Evolutionary conservation across 2,329 filamentous ascomycete species (phyloP).

Genomic region (Colletotrichum higginsianum): DNA sequence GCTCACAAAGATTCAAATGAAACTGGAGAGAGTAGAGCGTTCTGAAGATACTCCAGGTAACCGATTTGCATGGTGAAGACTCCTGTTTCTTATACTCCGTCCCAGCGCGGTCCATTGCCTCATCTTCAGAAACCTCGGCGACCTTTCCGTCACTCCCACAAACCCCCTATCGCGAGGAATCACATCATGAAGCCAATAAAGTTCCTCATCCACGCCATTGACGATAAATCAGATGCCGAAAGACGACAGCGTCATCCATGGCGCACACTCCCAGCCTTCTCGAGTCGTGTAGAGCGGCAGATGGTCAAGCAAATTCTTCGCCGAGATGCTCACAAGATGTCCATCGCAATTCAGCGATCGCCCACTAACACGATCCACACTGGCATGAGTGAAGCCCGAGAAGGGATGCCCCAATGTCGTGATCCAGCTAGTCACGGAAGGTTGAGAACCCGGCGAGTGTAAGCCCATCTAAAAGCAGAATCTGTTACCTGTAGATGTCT

Average conservation of each 20-base stretch:
- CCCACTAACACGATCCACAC: background rate
- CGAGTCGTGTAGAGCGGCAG: background rate
- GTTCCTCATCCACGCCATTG: background rate
- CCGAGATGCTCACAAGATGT: background rate
- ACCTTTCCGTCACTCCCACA: background rate
- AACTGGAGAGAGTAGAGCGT: background rate
- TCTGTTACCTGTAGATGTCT: background rate
- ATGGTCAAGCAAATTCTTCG: background rate
- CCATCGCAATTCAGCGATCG: background rate
- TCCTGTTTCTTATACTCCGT: slow-evolving; percentile 12
- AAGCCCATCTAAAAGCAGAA: background rate
- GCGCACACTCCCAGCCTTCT: background rate
- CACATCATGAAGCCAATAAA: slow-evolving; percentile 18
- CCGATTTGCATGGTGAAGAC: background rate
- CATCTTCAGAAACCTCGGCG: too few relatives aligned
- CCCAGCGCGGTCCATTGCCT: background rate
- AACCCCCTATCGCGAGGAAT: slow-evolving; percentile 4
- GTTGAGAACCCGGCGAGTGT: background rate
- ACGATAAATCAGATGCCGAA: background rate
- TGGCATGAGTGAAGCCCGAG: background rate
- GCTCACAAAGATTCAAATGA: background rate
- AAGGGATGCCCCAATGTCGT: background rate
- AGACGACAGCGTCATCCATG: background rate
- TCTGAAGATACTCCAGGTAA: background rate
- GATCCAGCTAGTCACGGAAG: background rate